Percentiles rank a stretch among this genome's conserved stretches.
phyloP scores from a whole-genome alignment of 1,139 yeast genomes.

The Casaregolazyma suthepensis region DNA sequence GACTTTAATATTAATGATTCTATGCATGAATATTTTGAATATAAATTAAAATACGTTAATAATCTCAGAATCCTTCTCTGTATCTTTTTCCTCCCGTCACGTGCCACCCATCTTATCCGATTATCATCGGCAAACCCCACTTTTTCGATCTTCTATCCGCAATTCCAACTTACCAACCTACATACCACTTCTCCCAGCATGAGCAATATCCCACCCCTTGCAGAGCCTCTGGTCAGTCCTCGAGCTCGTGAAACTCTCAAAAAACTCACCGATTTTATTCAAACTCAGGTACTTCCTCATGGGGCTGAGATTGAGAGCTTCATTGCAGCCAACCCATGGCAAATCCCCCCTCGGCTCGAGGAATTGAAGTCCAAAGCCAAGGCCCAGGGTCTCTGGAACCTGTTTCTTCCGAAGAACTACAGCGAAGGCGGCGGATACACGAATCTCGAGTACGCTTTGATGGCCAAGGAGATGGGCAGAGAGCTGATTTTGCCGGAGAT shows the following conservation, averaged over 20 bases:
- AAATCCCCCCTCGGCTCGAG: slow-evolving; percentile 47
- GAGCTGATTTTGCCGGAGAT: slow-evolving; percentile 55
- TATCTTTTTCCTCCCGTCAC: no score
- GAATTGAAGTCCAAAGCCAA: slow-evolving; percentile 51
- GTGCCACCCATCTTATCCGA: neutral
- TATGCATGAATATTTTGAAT: no score
- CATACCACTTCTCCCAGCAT: slow-evolving; percentile 6
- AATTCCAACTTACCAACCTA: neutral
- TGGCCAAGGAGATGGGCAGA: slow-evolving; percentile 65
- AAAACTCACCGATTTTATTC: slow-evolving; percentile 49
- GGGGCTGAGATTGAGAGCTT: slow-evolving; percentile 36
- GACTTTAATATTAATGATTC: no score
- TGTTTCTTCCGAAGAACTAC: slow-evolving; percentile 54
- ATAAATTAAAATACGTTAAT: no score
- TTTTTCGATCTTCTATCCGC: neutral
- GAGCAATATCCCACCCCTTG: slow-evolving; percentile 35
- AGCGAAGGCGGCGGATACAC: slow-evolving; percentile 59
- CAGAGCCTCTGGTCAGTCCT: slow-evolving; percentile 39
- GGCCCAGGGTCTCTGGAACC: slow-evolving; percentile 57
- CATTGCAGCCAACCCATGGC: slow-evolving; percentile 36
- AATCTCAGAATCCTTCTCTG: neutral
- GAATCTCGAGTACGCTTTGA: slow-evolving; percentile 61
- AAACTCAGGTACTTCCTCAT: slow-evolving; percentile 56
- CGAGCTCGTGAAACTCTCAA: slow-evolving; percentile 48
- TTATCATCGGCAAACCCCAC: neutral